Base-by-base conservation (phyloP, 345 rosid genomes). In the Durio zibethinus region DNA sequence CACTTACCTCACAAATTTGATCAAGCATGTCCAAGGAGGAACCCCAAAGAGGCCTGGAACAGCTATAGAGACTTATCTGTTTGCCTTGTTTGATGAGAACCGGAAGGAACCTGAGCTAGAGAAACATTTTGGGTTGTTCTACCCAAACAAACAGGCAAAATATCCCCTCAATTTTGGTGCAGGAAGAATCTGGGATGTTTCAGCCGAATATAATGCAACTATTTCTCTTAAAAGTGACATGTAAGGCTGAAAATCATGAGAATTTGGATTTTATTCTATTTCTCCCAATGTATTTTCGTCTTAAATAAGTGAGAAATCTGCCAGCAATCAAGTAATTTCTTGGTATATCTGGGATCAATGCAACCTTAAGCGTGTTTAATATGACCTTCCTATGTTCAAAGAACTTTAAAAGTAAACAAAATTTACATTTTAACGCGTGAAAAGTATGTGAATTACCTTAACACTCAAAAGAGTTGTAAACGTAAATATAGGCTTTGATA, bases 81-180 rank as follows among this genome's bases (percentile, higher is more conserved):
- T 85, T 36, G 84, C 90, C 1, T 71, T 83, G 86, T 83, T 87
- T 2, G 85, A 85, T 33, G 86, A 87, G 66, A 80, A 85, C 35
- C 64, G 45, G 14, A 85, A 85, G 72, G 52, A 43, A 8, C 73
- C 76, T 0, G 83, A 72, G 47, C 14, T 8, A 0, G 85, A 87
- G 78, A 78, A 77, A 40, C 83, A 84, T 53, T 87, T 83, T 67
- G 90, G 90, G 16, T 71, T 86, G 7, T 86, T 86, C 75, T 45
- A 38, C 12, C 86, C 86, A 2, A 63, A 71, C 38, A 83, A 83
- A 47, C 70, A 71, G 70, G 11, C 80, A 0, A 78, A 78, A 67
- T 78, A 78, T 70, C 77, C 47, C 20, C 42, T 83, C 21, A 65
- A 10, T 52, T 83, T 83, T 27, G 47, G 45, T 25, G 65, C 31